A percentile compares a stretch with the other conserved stretches of the same genome.
Evolutionary conservation across 768 basidiomycete genomes (phyloP).

Genomic region (Imleria badia): DNA sequence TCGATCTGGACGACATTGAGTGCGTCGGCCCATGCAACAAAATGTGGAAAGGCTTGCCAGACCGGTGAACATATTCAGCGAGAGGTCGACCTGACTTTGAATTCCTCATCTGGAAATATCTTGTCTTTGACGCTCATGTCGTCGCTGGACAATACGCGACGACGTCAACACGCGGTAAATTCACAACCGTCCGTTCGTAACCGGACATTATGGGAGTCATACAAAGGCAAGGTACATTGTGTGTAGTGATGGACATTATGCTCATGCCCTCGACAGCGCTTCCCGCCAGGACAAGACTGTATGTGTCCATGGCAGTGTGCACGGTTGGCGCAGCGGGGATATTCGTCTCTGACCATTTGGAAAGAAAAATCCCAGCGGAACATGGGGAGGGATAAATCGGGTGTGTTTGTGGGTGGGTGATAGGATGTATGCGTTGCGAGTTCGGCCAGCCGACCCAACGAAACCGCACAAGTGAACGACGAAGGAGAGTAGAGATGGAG

Average conservation of each 20-base stretch:
- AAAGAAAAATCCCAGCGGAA: conserved; percentile 37
- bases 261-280: conserved; percentile 40
- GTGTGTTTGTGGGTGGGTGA: neutral
- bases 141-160: neutral
- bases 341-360: conserved; percentile 50
- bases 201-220: conserved; percentile 43
- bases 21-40: neutral
- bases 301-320: conserved; percentile 49
- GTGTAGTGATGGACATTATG: conserved; percentile 4
- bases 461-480: no score
- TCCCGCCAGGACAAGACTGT: conserved; percentile 52
- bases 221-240: conserved; percentile 35
- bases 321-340: conserved; percentile 48
- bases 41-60: conserved; percentile 48
- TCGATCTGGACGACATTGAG: conserved; percentile 64
- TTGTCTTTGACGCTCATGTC: conserved; percentile 17
- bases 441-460: conserved; percentile 15
- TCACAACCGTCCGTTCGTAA: conserved; percentile 9
- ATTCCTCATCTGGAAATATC: neutral
- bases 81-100: neutral
- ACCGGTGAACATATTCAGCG: conserved; percentile 68
- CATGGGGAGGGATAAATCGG: neutral
- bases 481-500: no score
- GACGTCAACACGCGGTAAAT: neutral
- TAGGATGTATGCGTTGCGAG: conserved; percentile 7